Evolutionary conservation across 257 asterid genomes (phyloP), one percentile per base, ranked within the genome.

Genomic region (Solanum chaucha): DNA sequence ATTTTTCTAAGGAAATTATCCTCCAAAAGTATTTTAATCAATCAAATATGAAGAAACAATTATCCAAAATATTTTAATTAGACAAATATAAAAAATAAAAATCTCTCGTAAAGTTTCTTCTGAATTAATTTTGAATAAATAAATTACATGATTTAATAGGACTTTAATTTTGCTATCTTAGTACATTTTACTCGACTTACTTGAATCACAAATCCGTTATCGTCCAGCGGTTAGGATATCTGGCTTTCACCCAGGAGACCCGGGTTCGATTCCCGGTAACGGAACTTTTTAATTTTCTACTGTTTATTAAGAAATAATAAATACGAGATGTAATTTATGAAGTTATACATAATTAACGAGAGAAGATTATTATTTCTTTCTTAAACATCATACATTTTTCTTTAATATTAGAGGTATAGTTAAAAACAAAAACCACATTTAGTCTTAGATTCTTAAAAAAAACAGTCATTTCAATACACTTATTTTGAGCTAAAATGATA

Each of bases 161-260:
- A 51, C 61, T 51, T 5, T 15, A 15, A 15, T 51, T 51, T 5
- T 15, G 22, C 20, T 51, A 14, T 15, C 7, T 5, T 51, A 51
- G 22, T 51, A 51, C 3, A 51, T 2, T 51, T 15, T 51, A 51
- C 22, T 51, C 22, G 8, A 51, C 61, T 15, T 2, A 51, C 20
- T 5, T 5, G 1, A 5, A 15, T 2, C 22, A 14, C 8, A 15
- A 41, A 41, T 94, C 95, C 98, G 87, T 87, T 92, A 92, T 93
- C 94, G 95, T 94, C 98, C 96, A 94, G 95, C 92, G 97, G 98
- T 94, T 92, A 96, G 99, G 99, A 96, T 93, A 94, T 93, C 96
- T 95, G 97, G 98, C 96, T 95, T 94, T 93, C 98, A 94, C 97
- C 97, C 94, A 93, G 95, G 95, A 67, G 98, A 94, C 97, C 98